Conservation (phyloP, 2,329 filamentous ascomycete genomes). For the Didymellaceae sp. region DNA sequence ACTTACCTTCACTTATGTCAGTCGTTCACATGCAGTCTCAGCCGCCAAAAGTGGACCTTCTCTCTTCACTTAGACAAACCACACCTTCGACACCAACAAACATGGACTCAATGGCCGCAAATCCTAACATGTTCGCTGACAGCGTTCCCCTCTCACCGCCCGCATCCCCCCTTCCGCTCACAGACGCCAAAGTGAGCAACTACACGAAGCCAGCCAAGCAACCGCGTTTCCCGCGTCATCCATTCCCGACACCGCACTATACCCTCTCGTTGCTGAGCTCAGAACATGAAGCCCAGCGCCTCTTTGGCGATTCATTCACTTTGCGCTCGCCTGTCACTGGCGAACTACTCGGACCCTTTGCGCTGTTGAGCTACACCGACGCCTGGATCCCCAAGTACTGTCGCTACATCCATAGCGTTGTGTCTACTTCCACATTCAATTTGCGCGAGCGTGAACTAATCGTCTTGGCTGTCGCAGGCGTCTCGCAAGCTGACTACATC, state of each 20-base stretch:
- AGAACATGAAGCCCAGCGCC: slow-evolving; percentile 8
- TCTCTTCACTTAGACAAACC: no score
- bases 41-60: no score
- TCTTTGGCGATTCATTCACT: slow-evolving; percentile 11
- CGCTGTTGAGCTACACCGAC: slow-evolving; percentile 10
- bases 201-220: background rate
- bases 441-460: slow-evolving; percentile 3
- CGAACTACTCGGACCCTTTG: slow-evolving; percentile 8
- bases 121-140: no score
- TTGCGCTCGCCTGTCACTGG: slow-evolving; percentile 2
- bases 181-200: background rate
- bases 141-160: slow-evolving; percentile 3
- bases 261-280: slow-evolving; percentile 6
- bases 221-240: slow-evolving; percentile 8
- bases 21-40: no score
- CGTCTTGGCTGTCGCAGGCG: background rate
- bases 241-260: slow-evolving; percentile 6
- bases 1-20: no score
- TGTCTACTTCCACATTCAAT: background rate
- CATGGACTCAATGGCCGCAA: no score
- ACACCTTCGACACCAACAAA: no score
- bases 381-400: slow-evolving; percentile 6
- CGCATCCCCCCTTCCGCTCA: background rate
- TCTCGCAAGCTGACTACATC: background rate
- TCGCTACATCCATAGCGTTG: slow-evolving; percentile 6